These are phyloP conservation scores for Vitis rotundifolia DNA, from an alignment of 164 flowering plant genomes.

Conservation along the genomic window DNA sequence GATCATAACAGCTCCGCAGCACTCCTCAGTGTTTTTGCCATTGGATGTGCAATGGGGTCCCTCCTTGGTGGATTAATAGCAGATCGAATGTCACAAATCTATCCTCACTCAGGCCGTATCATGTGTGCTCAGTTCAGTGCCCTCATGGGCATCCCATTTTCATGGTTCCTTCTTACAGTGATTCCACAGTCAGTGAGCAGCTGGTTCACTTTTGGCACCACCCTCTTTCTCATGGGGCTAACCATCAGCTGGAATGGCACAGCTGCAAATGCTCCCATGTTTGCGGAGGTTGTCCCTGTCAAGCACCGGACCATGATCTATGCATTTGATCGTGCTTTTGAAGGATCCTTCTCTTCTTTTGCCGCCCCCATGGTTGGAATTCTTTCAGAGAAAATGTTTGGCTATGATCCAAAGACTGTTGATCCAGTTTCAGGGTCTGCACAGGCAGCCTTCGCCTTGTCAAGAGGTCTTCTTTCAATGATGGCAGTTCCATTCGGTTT, in stretches of 20 bases:
- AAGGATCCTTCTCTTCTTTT: constrained; percentile 86
- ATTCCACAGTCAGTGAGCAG: constrained; percentile 74
- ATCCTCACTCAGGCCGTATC: constrained; percentile 80
- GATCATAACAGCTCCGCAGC: constrained; percentile 73
- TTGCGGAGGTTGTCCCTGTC: constrained; percentile 92
- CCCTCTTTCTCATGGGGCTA: constrained; percentile 85
- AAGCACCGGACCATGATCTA: constrained; percentile 95
- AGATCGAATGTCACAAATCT: constrained; percentile 58
- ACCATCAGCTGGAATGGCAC: constrained; percentile 90
- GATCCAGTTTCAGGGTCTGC: constrained; percentile 59
- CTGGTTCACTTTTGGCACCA: constrained; percentile 53
- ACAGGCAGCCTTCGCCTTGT: constrained; percentile 76
- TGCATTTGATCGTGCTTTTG: constrained; percentile 96
- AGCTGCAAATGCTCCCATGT: constrained; percentile 87
- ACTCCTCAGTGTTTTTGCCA: constrained; percentile 76
- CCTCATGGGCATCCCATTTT: constrained; percentile 93
- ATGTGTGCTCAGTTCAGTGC: constrained; percentile 98
- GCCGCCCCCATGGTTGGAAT: constrained; percentile 98
- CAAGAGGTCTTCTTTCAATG: constrained; percentile 86
- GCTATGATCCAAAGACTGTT: constrained; percentile 71
- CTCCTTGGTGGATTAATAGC: constrained; percentile 83
- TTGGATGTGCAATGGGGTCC: constrained; percentile 80
- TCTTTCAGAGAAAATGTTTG: constrained; percentile 81
- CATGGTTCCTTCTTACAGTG: constrained; percentile 65
- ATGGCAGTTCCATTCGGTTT: constrained; percentile 86